Evolutionary conservation across 129 eudicot species (phyloP), one percentile per base, ranked within the genome.

Genomic region (Helianthus tuberosus): DNA sequence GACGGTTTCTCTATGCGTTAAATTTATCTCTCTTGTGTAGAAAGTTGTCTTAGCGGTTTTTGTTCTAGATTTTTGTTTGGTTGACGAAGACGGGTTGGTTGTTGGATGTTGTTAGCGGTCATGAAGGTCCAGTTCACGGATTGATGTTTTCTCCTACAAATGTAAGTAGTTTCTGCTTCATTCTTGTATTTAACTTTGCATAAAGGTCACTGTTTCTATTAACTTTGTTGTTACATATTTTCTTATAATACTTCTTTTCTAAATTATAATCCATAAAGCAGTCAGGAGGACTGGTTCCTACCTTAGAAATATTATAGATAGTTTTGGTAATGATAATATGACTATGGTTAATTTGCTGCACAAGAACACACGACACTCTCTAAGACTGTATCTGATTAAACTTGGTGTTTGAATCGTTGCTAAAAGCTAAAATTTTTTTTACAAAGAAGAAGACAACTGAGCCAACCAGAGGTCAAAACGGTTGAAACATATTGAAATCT

Each of bases 91-190:
- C 99, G 0, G 97, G 97, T 2, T 79, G 96, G 68, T 76, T 94
- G 77, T 74, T 94, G 80, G 99, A 94, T 74, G 86, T 94, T 73
- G 89, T 94, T 49, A 94, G 99, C 20, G 99, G 99, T 36, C 99
- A 94, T 51, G 99, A 94, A 85, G 99, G 97, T 76, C 99, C 99
- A 70, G 99, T 94, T 73, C 99, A 94, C 73, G 99, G 96, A 13
- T 80, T 94, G 71, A 85, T 87, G 88, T 94, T 94, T 80, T 94
- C 99, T 81, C 97, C 99, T 48, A 88, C 91, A 61, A 85, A 47
- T 64, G 99, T 94, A 82, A 83, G 97, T 85, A 29, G 10, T 44
- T 43, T 47, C 5, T 67, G 49, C 25, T 17, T 64, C 2, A 17
- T 29, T 11, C 11, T 44, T 38, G n/a, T 6, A 27, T 58, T 7